phyloP scores from a whole-genome alignment of 2,329 filamentous ascomycete genomes.

The Verticillium longisporum region DNA sequence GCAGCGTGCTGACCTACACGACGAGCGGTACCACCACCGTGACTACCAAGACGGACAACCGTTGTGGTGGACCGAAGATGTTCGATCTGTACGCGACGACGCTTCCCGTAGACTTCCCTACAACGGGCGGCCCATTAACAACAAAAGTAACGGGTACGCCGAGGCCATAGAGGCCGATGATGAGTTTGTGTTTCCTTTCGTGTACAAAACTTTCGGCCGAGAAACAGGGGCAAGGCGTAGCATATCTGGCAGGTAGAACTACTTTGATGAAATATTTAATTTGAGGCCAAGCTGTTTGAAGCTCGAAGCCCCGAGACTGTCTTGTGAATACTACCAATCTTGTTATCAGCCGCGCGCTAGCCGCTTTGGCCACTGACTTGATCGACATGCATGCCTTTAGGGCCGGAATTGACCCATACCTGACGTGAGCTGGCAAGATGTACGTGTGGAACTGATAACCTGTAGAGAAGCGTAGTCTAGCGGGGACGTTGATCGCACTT shows the following conservation, averaged over 20 bases:
- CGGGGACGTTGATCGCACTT: too few relatives aligned
- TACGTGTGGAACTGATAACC: too few relatives aligned
- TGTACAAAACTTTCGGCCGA: neutral
- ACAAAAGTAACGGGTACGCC: slow-evolving; percentile 1
- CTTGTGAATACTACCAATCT: too few relatives aligned
- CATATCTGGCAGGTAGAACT: neutral
- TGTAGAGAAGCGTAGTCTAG: too few relatives aligned
- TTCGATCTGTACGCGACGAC: slow-evolving; percentile 23
- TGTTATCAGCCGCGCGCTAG: too few relatives aligned
- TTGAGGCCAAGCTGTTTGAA: too few relatives aligned
- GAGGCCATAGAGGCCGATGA: neutral
- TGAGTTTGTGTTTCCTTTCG: neutral
- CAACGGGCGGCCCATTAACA: slow-evolving; percentile 13
- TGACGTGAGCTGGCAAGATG: too few relatives aligned
- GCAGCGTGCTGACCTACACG: slow-evolving; percentile 14
- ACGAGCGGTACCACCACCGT: slow-evolving; percentile 10
- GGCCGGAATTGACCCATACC: too few relatives aligned
- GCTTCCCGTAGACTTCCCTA: slow-evolving; percentile 12
- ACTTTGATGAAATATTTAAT: too few relatives aligned
- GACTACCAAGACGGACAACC: slow-evolving; percentile 19
- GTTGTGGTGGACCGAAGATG: slow-evolving; percentile 23
- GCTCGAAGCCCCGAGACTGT: too few relatives aligned
- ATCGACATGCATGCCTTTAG: too few relatives aligned
- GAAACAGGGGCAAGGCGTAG: neutral
- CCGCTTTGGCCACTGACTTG: too few relatives aligned